Percentiles rank a stretch among this genome's conserved stretches.
phyloP scores from a whole-genome alignment of 2,329 filamentous ascomycete genomes.

The Talaromyces albobiverticillius region DNA sequence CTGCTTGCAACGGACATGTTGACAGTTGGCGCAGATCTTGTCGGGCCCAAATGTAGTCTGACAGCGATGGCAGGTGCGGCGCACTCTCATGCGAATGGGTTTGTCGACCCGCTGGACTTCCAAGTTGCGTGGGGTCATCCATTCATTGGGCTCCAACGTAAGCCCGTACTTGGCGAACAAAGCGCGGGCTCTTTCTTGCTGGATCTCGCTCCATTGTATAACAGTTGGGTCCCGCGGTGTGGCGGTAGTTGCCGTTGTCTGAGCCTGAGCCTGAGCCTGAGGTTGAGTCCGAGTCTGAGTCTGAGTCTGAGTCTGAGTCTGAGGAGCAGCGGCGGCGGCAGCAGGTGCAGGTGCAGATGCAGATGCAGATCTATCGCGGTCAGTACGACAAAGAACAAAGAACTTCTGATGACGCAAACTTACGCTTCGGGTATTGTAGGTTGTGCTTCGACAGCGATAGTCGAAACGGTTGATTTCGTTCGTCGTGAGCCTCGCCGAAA shows the following conservation, averaged over 20 bases:
- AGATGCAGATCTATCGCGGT: constrained; percentile 5
- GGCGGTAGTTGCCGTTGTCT: too few species aligned
- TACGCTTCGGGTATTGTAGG: constrained; percentile 4
- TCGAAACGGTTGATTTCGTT: constrained; percentile 10
- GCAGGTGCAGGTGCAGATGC: background rate
- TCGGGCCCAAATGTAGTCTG: constrained; percentile 68
- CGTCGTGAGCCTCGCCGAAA: constrained; percentile 13
- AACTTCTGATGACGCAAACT: background rate
- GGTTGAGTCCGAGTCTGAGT: constrained; percentile 4
- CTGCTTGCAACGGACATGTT: constrained; percentile 75
- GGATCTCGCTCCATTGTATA: constrained; percentile 33
- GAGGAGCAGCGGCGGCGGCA: too few species aligned
- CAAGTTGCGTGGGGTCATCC: constrained; percentile 33
- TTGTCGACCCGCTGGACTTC: constrained; percentile 43
- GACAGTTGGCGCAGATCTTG: constrained; percentile 72
- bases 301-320: background rate
- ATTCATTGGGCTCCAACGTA: constrained; percentile 42
- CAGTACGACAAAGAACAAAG: background rate
- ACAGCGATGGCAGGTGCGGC: constrained; percentile 73
- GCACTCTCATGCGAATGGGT: constrained; percentile 47
- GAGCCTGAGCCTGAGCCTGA: background rate
- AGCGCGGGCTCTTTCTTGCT: constrained; percentile 43
- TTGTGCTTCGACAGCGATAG: background rate
- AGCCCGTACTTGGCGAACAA: constrained; percentile 49
- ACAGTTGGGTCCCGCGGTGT: constrained; percentile 20